Conservation (phyloP, 805 yeast species). For the Starmerella ratchasimensis region DNA sequence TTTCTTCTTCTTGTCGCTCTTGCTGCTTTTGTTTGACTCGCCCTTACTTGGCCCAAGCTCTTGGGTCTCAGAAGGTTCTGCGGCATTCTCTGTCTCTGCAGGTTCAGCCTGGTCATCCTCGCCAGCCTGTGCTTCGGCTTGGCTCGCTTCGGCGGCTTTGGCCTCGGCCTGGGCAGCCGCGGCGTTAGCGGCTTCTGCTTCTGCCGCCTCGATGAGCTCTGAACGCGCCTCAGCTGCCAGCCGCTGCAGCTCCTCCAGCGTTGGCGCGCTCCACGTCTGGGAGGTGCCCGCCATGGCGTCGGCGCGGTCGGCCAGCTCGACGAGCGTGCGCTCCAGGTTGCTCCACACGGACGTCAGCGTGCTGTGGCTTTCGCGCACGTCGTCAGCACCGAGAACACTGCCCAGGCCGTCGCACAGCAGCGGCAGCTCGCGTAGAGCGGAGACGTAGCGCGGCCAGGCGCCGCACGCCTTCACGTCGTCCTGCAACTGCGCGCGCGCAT, state of each 20-base stretch:
- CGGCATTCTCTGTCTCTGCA: no score
- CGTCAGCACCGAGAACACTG: constrained; percentile 2
- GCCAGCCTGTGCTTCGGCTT: no score
- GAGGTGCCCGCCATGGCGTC: not conserved
- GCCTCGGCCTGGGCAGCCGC: no score
- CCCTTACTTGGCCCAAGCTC: no score
- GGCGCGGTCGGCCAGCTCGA: not conserved
- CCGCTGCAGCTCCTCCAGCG: not conserved
- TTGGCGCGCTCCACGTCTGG: not conserved
- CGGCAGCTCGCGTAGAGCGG: constrained; percentile 9
- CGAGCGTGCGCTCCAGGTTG: not conserved
- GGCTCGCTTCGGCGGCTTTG: no score
- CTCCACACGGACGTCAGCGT: constrained; percentile 4
- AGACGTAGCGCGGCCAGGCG: constrained; percentile 16
- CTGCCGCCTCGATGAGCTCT: no score
- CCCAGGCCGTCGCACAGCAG: constrained; percentile 10
- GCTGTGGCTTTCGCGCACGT: constrained; percentile 1
- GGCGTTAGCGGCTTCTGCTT: no score
- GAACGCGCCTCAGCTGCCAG: no score
- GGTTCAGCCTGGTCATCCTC: no score
- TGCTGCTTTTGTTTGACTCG: no score
- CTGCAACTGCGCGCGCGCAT: constrained; percentile 4
- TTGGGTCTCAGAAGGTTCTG: no score
- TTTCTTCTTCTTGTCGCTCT: no score
- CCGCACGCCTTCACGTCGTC: constrained; percentile 15